Base-by-base conservation (phyloP, 768 basidiomycete species). In the Phaeotremella skinneri region DNA sequence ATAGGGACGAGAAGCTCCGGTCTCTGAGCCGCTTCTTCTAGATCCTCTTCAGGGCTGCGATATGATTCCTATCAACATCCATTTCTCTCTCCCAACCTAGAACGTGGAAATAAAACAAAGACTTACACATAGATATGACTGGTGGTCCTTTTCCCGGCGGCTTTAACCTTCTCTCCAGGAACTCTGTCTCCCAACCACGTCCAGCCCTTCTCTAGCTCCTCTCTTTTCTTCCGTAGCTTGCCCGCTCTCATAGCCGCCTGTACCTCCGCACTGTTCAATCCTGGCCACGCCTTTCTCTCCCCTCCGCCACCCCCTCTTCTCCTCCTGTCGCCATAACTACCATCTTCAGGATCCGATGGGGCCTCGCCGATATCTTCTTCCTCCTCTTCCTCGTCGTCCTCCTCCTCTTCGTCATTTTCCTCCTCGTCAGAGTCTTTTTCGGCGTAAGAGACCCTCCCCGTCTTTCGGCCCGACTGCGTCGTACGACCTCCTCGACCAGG, bases 161-260 rank as follows among this genome's bases (percentile, higher is more conserved):
- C 57, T 56, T 83, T 83, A 63, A 97, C 87, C 67, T 88, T 87
- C 61, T 84, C 84, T 2, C 85, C 81, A 0, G 94, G 91, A 1
- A 91, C 89, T 0, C 91, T 81, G 80, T 85, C 81, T 0, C 94
- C 94, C 55, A 98, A 78, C 78, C 92, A 98, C 63, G 87, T 92
- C 79, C 91, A 90, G 49, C 91, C 90, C 74, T 76, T 62, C 58
- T 80, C 58, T 67, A 75, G 64, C 58, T 77, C 74, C 62, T 71
- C 70, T 14, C 64, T 66, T 55, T 66, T 74, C 53, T 62, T 65
- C 67, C 63, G 75, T 20, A 48, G 82, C 83, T 50, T 82, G 81
- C 25, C 80, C 83, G 77, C 74, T 83, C 83, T 79, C 84, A 85
- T 79, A 79, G 76, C 84, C 82, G 14, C 84, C 79, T 2, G 94